Conservation (phyloP, 148 eudicot genomes). For the Salicornia ramosissima region DNA sequence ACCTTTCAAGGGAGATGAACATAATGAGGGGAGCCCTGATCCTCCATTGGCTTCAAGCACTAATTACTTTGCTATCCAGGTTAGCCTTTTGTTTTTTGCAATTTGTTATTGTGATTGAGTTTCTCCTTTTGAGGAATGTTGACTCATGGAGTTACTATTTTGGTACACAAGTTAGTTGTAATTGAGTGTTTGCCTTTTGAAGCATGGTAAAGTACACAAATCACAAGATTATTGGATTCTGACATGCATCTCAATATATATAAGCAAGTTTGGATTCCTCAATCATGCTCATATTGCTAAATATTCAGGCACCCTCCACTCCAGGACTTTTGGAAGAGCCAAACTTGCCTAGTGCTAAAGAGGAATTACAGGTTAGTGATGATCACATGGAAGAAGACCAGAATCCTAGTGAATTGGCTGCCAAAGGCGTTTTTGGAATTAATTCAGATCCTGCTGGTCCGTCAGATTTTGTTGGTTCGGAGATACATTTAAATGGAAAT, state of each 20-base stretch:
- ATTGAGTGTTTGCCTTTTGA: background rate
- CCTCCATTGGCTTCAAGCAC: slow-evolving; percentile 31
- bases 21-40: slow-evolving; percentile 33
- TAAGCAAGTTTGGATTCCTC: background rate
- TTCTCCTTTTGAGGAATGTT: slow-evolving; percentile 10
- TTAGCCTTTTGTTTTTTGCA: slow-evolving; percentile 15
- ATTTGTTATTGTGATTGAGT: background rate
- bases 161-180: background rate
- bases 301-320: slow-evolving; percentile 78
- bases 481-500: slow-evolving; percentile 27
- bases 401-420: slow-evolving; percentile 32
- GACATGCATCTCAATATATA: background rate
- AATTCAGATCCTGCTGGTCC: slow-evolving; percentile 28
- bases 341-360: slow-evolving; percentile 56
- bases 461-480: slow-evolving; percentile 19
- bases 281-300: slow-evolving; percentile 25
- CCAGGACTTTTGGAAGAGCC: slow-evolving; percentile 85
- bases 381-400: slow-evolving; percentile 70
- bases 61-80: slow-evolving; percentile 33
- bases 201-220: background rate
- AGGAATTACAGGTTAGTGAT: slow-evolving; percentile 51
- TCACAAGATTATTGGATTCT: background rate
- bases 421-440: slow-evolving; percentile 36
- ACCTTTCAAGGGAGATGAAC: slow-evolving; percentile 37
- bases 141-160: background rate